Conservation (phyloP, 495 filamentous ascomycete species). For the Penicillium manginii region DNA sequence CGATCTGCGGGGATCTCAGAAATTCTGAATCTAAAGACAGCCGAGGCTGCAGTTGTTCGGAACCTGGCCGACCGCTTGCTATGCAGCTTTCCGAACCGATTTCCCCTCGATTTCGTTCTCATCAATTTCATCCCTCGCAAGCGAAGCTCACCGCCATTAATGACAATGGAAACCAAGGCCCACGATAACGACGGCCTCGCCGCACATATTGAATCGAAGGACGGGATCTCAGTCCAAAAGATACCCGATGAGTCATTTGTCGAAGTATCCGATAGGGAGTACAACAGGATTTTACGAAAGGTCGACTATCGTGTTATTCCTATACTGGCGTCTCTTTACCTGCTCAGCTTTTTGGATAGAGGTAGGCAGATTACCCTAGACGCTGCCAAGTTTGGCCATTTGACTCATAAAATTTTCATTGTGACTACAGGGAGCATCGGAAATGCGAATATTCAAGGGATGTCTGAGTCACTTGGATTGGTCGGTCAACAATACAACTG, state of each 20-base stretch:
- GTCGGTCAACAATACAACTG: slow-evolving; percentile 19
- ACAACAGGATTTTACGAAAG: slow-evolving; percentile 11
- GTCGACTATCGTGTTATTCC: slow-evolving; percentile 19
- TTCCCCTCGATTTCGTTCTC: not conserved
- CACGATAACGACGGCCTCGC: not conserved
- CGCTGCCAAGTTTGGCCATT: too few relatives aligned
- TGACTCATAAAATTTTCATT: not conserved
- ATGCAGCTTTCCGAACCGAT: not conserved
- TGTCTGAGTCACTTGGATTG: slow-evolving; percentile 5
- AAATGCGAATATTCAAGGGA: slow-evolving; percentile 19
- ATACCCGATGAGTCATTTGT: not conserved
- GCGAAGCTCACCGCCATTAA: not conserved
- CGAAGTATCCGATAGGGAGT: slow-evolving; percentile 2
- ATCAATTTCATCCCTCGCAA: not conserved
- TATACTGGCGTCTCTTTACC: slow-evolving; percentile 11
- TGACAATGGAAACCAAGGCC: not conserved
- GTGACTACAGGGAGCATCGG: slow-evolving; percentile 11
- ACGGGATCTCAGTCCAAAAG: not conserved
- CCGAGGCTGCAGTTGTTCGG: too few relatives aligned
- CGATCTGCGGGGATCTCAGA: not conserved
- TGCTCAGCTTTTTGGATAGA: slow-evolving; percentile 18
- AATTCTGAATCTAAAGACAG: not conserved
- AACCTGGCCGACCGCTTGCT: too few relatives aligned
- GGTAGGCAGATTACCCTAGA: not conserved
- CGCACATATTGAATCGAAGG: not conserved